Percentiles rank a stretch among this genome's conserved stretches.
Conservation (phyloP, 1,284 basidiomycete genomes). For the Ustilago tritici region DNA sequence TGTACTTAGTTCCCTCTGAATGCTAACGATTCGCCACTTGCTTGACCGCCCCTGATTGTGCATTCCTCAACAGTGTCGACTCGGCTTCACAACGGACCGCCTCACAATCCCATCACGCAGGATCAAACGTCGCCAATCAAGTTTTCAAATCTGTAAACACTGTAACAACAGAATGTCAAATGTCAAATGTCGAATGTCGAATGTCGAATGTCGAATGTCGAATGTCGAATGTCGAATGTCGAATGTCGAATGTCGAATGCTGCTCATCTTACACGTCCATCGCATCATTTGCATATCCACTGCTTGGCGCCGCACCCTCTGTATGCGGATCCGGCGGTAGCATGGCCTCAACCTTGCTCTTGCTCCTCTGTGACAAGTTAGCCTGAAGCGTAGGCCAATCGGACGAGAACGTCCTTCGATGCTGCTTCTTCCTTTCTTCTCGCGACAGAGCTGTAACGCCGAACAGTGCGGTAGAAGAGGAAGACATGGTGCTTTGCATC, state of each 20-base stretch:
- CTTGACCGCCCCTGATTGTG: too few species aligned
- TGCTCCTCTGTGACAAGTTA: conserved; percentile 28
- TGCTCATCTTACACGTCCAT: not conserved
- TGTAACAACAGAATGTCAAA: too few species aligned
- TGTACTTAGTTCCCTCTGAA: too few species aligned
- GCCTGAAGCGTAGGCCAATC: conserved; percentile 52
- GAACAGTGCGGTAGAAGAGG: conserved; percentile 39
- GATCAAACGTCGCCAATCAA: too few species aligned
- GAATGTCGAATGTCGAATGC: not conserved
- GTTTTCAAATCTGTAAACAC: too few species aligned
- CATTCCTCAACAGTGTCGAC: too few species aligned
- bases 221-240: too few species aligned
- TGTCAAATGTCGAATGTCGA: too few species aligned
- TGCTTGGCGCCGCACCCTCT: not conserved
- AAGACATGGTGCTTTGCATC: conserved; percentile 38
- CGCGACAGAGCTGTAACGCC: conserved; percentile 40
- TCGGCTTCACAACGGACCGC: too few species aligned
- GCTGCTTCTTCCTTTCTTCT: conserved; percentile 54
- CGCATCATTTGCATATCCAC: conserved; percentile 1
- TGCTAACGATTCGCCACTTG: too few species aligned
- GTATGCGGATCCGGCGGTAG: conserved; percentile 1
- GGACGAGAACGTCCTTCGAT: conserved; percentile 50
- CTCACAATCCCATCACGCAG: too few species aligned
- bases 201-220: too few species aligned
- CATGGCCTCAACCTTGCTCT: conserved; percentile 23